These are phyloP conservation scores for Yamadazyma spencermartinsiae DNA, from an alignment of 1,139 yeast species.

Conservation along the genomic window DNA sequence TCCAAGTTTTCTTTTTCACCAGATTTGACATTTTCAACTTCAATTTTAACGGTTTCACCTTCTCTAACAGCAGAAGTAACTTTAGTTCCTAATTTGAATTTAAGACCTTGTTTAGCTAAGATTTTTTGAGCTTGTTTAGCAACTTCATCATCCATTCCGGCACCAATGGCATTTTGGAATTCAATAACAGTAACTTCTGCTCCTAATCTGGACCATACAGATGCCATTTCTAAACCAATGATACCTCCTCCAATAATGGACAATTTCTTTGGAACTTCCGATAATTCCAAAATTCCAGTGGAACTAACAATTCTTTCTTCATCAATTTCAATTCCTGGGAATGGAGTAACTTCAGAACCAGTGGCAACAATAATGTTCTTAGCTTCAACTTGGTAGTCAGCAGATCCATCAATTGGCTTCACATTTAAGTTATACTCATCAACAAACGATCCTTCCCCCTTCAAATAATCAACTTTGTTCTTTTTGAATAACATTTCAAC, in stretches of 20 bases:
- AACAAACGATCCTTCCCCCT: slow-evolving; percentile 88
- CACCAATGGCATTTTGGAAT: slow-evolving; percentile 88
- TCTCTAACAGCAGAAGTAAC: slow-evolving; percentile 84
- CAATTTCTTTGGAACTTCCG: slow-evolving; percentile 87
- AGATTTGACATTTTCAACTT: slow-evolving; percentile 84
- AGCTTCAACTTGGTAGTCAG: slow-evolving; percentile 62
- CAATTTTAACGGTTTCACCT: slow-evolving; percentile 84
- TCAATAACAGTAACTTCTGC: slow-evolving; percentile 94
- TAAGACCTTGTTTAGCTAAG: slow-evolving; percentile 91
- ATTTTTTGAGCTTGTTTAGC: slow-evolving; percentile 87
- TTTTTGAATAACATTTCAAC: slow-evolving; percentile 93
- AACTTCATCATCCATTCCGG: slow-evolving; percentile 95
- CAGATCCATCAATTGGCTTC: slow-evolving; percentile 84
- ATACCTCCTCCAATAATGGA: slow-evolving; percentile 99
- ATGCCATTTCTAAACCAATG: slow-evolving; percentile 99
- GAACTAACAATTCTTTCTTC: slow-evolving; percentile 97
- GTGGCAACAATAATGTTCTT: slow-evolving; percentile 94
- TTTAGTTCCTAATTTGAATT: slow-evolving; percentile 90
- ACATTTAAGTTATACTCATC: slow-evolving; percentile 79
- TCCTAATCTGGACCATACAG: slow-evolving; percentile 95
- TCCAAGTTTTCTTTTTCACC: slow-evolving; percentile 81
- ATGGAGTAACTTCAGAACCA: slow-evolving; percentile 97
- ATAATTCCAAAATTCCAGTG: slow-evolving; percentile 84
- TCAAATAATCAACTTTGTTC: slow-evolving; percentile 90
- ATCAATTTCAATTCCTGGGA: slow-evolving; percentile 97